Percentiles rank a stretch among this genome's conserved stretches.
phyloP scores from a whole-genome alignment of 2,329 filamentous ascomycete genomes.

The Calonectria pseudoturangicola region DNA sequence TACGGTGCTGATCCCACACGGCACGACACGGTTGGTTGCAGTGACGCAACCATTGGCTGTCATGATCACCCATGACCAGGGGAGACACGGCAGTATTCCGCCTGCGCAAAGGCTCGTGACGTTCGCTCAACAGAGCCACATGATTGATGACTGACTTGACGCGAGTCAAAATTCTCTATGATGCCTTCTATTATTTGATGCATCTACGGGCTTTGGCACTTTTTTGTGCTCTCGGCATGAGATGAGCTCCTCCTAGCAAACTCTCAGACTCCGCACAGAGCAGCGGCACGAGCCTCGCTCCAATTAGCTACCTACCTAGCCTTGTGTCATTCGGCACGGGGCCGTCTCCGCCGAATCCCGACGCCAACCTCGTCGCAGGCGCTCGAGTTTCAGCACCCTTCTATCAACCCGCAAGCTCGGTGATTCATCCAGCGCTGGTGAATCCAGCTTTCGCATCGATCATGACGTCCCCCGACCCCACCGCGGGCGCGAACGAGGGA shows the following conservation, averaged over 20 bases:
- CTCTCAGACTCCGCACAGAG: constrained; percentile 11
- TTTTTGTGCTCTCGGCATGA: constrained; percentile 2
- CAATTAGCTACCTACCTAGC: constrained; percentile 12
- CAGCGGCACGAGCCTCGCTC: constrained; percentile 19
- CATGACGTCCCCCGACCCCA: constrained; percentile 41
- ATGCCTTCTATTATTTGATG: not conserved
- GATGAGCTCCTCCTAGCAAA: not conserved
- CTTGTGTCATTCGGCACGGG: constrained; percentile 30
- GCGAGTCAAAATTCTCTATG: constrained; percentile 7
- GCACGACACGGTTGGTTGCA: constrained; percentile 49
- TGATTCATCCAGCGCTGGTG: constrained; percentile 28
- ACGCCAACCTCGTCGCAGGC: constrained; percentile 28
- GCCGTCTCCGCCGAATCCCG: constrained; percentile 44
- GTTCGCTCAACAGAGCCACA: constrained; percentile 43
- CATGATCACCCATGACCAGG: constrained; percentile 38
- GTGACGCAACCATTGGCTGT: constrained; percentile 51
- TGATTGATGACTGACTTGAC: constrained; percentile 51
- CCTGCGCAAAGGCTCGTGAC: constrained; percentile 49
- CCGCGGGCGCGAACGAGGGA: constrained; percentile 31
- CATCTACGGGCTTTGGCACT: not conserved
- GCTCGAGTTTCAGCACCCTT: constrained; percentile 35
- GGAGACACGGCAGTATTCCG: constrained; percentile 7
- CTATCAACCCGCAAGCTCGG: constrained; percentile 29
- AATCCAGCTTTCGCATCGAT: constrained; percentile 39
- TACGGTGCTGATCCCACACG: constrained; percentile 42